Conservation (phyloP, 2,329 filamentous ascomycete genomes). For the Arthrobotrys conoides region DNA sequence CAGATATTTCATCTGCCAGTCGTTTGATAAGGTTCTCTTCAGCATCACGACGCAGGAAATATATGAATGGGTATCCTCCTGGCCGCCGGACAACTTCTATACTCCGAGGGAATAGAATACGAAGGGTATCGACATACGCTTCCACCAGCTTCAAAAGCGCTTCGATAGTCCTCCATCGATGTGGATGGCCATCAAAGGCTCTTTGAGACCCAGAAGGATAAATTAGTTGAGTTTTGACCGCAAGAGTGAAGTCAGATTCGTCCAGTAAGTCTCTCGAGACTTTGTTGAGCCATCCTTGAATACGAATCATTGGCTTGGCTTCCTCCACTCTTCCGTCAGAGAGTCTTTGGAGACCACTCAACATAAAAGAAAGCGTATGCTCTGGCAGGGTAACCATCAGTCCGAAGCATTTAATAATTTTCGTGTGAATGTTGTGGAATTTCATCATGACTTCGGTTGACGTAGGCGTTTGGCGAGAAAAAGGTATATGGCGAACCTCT, state of each 20-base stretch:
- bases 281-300: conserved; percentile 70
- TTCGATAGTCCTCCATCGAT: conserved; percentile 66
- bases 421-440: conserved; percentile 67
- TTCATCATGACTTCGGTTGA: conserved; percentile 56
- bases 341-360: conserved; percentile 74
- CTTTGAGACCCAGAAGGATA: conserved; percentile 72
- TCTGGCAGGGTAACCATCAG: conserved; percentile 76
- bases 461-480: conserved; percentile 71
- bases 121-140: conserved; percentile 64
- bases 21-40: conserved; percentile 68
- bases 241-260: conserved; percentile 74
- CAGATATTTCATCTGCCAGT: conserved; percentile 68
- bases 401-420: conserved; percentile 69
- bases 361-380: conserved; percentile 75
- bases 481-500: conserved; percentile 73
- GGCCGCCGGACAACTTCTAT: conserved; percentile 70
- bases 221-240: conserved; percentile 72
- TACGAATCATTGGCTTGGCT: conserved; percentile 70
- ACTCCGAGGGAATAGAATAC: conserved; percentile 66
- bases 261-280: conserved; percentile 75
- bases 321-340: conserved; percentile 68
- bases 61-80: conserved; percentile 72
- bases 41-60: conserved; percentile 71
- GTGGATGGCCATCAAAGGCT: conserved; percentile 71
- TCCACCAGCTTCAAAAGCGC: conserved; percentile 68